Evolutionary conservation across 2,329 filamentous ascomycete genomes (phyloP), one percentile per base, ranked within the genome.

Genomic region (Phialophora chinensis): DNA sequence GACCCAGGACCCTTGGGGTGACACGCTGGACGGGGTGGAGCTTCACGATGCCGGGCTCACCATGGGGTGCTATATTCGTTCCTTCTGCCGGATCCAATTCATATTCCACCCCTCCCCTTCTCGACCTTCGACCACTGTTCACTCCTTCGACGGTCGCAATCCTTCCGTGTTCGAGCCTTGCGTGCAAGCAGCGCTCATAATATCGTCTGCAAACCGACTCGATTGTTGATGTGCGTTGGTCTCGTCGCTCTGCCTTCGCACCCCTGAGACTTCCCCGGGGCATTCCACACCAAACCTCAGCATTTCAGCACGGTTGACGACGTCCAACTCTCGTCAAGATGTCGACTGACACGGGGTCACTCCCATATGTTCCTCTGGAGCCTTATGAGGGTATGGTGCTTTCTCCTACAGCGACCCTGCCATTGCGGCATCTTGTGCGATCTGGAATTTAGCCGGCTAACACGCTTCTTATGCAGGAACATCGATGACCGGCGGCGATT

Each of bases 401-500:
- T 29, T 47, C 38, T 47, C 38, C 17, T 17, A 27, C 44, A 25
- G 25, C 5, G 23, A 14, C 3, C 29, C 6, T 10, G 29, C 23
- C 31, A 3, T 55, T 25, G 25, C 20, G 14, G 35, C 50, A 27
- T 35, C 49, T 4, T 14, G 29, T 31, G 29, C 20, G 33, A 25
- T 10, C 12, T 38, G n/a, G 20, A 53, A 50, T 14, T 49, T 11
- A 17, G 49, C 60, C 92, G 80, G 47, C 55, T 68, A 47, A 63
- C 27, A 35, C 23, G 6, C 20, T 47, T 25, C 20, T 29, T 12
- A 29, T 38, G n/a, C 54, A 69, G 86, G 85, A 74, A 88, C 88
- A 20, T 80, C 80, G 42, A 77, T 81, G 25, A 87, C 85, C 7
- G 91, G 91, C 70, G 91, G 91, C 81, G 80, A 88, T 80, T 84